Conservation (phyloP, 2,329 filamentous ascomycete genomes). For the Monosporascus sp. region DNA sequence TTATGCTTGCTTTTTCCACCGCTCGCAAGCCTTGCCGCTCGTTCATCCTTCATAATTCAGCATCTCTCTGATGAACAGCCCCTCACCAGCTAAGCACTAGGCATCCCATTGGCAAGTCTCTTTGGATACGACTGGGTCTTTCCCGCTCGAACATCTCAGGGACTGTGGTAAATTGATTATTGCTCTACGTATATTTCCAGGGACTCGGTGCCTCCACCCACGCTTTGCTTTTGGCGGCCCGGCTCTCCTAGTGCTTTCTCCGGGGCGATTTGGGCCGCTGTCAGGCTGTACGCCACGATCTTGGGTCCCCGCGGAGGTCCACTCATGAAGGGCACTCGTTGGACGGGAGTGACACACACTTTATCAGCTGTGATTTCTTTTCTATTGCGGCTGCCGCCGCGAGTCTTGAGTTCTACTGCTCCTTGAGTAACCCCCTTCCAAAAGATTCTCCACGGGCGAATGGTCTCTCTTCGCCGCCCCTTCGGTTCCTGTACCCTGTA, state of each 20-base stretch:
- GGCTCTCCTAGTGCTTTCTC: too few species aligned
- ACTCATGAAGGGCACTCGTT: not conserved
- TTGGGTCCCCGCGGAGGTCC: not conserved
- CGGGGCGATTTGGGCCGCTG: not conserved
- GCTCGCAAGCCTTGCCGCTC: slow-evolving; percentile 4
- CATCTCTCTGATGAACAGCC: too few species aligned
- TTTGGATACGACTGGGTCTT: not conserved
- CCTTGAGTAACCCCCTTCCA: too few species aligned
- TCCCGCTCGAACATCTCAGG: not conserved
- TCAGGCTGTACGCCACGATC: not conserved
- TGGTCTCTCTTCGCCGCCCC: not conserved
- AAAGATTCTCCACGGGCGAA: too few species aligned
- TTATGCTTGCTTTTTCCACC: slow-evolving; percentile 11
- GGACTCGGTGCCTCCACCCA: not conserved
- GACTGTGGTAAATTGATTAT: not conserved
- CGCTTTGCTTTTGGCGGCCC: not conserved
- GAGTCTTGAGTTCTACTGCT: not conserved
- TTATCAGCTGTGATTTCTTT: not conserved
- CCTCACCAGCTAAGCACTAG: too few species aligned
- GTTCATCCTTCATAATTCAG: not conserved
- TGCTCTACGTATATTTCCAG: not conserved
- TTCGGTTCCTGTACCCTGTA: not conserved
- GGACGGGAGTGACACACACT: not conserved
- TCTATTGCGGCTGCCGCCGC: not conserved
- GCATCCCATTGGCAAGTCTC: not conserved